Base-by-base conservation (phyloP, 164 flowering plant species). In the Akebia trifoliata region DNA sequence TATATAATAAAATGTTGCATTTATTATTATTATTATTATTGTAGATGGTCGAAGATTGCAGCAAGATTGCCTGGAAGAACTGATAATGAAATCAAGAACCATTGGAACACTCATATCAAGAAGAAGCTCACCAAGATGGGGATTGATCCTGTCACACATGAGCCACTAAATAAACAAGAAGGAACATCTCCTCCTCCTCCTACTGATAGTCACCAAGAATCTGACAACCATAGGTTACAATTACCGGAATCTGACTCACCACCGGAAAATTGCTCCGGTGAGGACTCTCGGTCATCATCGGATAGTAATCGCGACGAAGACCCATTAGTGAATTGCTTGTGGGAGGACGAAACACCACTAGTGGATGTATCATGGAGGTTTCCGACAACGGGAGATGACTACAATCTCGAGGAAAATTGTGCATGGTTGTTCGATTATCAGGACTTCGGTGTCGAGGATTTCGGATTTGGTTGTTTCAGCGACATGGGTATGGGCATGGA, bases 21-120 rank as follows among this genome's bases (percentile, higher is more conserved):
- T 32, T 58, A 28, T 31, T 44, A 9, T 32, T 40, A 26, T 32
- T 35, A 34, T 24, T 46, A 15, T 53, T 42, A 8, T 49, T 3
- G 44, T 40, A 89, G 96, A 62, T 89, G 96, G 93, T 89, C 96
- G 15, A 84, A 86, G 63, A 89, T 89, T 53, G 96, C 96, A 0
- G 75, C 83, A 0, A 74, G 80, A 48, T 65, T 89, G 59, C 96
- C 93, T 0, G 96, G 96, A 65, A 78, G 96, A 57, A 88, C 96
- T 0, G 96, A 88, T 56, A 88, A 88, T 36, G 96, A 88, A 61
- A 88, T 88, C 11, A 88, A 88, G 78, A 88, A 88, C 61, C 93
- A 85, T 18, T 88, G 96, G 96, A 88, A 88, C 66, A 88, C 96
- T 24, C 93, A 88, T 56, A 84, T 85, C 66, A 88, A 88, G 87